Conservation (phyloP, 1,284 basidiomycete species). For the Lignosus rhinocerotis region DNA sequence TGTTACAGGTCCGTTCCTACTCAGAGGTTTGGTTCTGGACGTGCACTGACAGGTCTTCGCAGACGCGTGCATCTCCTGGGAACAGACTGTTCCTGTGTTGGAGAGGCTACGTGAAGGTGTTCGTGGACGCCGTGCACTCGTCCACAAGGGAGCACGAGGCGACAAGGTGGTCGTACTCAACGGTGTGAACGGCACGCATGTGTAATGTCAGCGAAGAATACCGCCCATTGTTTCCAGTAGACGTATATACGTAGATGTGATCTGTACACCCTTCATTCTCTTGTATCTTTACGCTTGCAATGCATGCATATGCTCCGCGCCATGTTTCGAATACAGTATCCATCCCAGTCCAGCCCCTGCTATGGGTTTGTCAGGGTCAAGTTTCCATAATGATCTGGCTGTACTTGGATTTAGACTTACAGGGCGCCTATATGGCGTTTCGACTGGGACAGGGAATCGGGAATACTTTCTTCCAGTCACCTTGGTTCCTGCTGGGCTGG, state of each 20-base stretch:
- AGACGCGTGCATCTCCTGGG: slow-evolving; percentile 91
- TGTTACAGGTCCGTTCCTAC: slow-evolving; percentile 52
- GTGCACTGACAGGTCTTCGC: slow-evolving; percentile 1
- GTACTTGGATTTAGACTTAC: background rate
- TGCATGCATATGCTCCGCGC: background rate
- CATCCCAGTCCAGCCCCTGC: no score
- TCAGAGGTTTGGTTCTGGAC: background rate
- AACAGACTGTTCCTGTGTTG: slow-evolving; percentile 78
- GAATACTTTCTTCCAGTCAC: background rate
- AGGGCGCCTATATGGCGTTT: background rate
- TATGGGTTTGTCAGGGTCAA: no score
- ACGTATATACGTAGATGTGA: slow-evolving; percentile 1
- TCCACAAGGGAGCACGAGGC: slow-evolving; percentile 39
- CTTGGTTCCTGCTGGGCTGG: background rate
- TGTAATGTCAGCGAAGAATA: background rate
- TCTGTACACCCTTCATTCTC: background rate
- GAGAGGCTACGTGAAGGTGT: slow-evolving; percentile 84
- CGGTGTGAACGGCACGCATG: slow-evolving; percentile 16
- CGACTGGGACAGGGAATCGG: background rate
- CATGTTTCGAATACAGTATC: no score
- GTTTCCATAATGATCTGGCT: background rate
- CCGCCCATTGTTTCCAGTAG: background rate
- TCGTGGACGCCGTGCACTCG: slow-evolving; percentile 62
- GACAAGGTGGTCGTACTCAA: slow-evolving; percentile 7
- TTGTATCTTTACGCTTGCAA: background rate